These are phyloP conservation scores for Myrmaecium sp. DNA, from an alignment of 2,329 filamentous ascomycete genomes.

Conservation along the genomic window DNA sequence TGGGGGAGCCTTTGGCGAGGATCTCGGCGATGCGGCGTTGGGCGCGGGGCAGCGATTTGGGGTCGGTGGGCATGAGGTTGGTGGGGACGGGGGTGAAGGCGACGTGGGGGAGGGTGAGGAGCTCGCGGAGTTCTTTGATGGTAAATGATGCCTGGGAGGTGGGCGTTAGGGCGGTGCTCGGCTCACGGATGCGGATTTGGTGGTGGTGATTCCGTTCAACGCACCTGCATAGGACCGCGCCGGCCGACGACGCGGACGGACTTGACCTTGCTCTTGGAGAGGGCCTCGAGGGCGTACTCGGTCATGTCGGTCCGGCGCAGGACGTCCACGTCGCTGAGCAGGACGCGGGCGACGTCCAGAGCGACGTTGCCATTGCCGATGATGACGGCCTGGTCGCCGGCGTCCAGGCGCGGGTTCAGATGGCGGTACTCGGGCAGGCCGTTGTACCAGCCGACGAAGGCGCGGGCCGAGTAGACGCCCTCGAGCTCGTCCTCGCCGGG, in stretches of 20 bases:
- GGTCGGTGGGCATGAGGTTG: slow-evolving; percentile 48
- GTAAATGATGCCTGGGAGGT: slow-evolving; percentile 66
- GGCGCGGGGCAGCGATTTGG: slow-evolving; percentile 55
- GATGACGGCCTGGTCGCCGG: slow-evolving; percentile 67
- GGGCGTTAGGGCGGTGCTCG: neutral
- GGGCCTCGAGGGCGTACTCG: slow-evolving; percentile 57
- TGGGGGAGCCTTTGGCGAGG: slow-evolving; percentile 54
- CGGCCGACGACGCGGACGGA: slow-evolving; percentile 77
- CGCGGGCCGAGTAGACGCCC: slow-evolving; percentile 72
- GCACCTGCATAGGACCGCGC: slow-evolving; percentile 71
- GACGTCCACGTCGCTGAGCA: slow-evolving; percentile 58
- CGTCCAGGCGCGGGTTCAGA: slow-evolving; percentile 55
- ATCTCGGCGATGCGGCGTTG: slow-evolving; percentile 66
- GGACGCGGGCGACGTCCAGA: slow-evolving; percentile 76
- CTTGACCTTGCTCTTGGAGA: slow-evolving; percentile 58
- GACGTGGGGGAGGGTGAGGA: slow-evolving; percentile 60
- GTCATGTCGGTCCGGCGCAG: slow-evolving; percentile 78
- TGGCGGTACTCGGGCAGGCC: slow-evolving; percentile 67
- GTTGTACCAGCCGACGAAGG: slow-evolving; percentile 98
- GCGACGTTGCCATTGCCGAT: slow-evolving; percentile 95
- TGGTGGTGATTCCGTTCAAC: slow-evolving; percentile 7
- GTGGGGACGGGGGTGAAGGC: slow-evolving; percentile 53
- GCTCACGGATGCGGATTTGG: neutral
- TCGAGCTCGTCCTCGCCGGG: slow-evolving; percentile 62
- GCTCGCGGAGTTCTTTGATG: slow-evolving; percentile 82